Conservation (phyloP, 768 basidiomycete genomes). For the Naganishia antarctica region DNA sequence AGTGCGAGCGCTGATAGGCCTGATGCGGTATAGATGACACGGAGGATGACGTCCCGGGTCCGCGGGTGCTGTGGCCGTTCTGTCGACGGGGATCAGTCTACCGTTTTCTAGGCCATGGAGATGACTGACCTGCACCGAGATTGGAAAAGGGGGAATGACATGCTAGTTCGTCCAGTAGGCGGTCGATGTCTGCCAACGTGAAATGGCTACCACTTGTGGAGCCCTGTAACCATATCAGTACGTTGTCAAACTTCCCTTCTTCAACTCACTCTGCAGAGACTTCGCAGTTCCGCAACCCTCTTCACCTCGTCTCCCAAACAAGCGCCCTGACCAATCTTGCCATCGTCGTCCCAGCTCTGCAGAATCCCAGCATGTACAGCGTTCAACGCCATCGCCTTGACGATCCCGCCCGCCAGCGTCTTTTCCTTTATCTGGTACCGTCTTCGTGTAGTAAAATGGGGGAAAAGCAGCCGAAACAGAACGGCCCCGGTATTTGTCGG, state of each 20-base stretch:
- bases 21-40: conserved; percentile 57
- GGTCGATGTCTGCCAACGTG: conserved; percentile 57
- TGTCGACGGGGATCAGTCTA: background rate
- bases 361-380: conserved; percentile 38
- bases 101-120: background rate
- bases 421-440: conserved; percentile 71
- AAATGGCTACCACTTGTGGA: conserved; percentile 40
- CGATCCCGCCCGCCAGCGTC: conserved; percentile 57
- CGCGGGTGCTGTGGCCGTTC: background rate
- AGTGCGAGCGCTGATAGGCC: conserved; percentile 61
- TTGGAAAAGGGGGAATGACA: conserved; percentile 61
- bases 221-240: background rate
- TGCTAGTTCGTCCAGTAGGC: conserved; percentile 70
- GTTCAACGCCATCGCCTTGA: conserved; percentile 54
- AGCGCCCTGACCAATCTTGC: conserved; percentile 51
- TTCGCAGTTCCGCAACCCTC: conserved; percentile 51
- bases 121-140: conserved; percentile 26
- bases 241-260: background rate
- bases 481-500: conserved; percentile 58
- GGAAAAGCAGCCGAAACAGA: conserved; percentile 74
- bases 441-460: conserved; percentile 67
- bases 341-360: conserved; percentile 42
- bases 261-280: background rate
- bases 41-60: conserved; percentile 51
- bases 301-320: conserved; percentile 69